Conservation (phyloP, 495 filamentous ascomycete species). For the Zalerion maritima region DNA sequence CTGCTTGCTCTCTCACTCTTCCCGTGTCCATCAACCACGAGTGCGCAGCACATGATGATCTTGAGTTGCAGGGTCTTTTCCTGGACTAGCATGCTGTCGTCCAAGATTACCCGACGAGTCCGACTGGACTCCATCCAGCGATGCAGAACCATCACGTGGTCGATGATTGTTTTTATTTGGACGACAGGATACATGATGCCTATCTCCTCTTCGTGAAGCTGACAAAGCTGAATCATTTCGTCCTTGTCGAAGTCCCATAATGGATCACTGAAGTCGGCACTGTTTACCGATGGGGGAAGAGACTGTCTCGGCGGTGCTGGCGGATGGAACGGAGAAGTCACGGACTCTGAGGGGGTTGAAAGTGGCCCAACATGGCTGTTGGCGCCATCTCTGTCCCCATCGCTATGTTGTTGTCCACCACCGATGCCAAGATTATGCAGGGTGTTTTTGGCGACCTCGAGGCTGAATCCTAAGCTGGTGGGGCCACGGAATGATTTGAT, state of each 20-base stretch:
- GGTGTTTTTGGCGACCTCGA: slow-evolving; percentile 76
- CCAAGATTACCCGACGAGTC: slow-evolving; percentile 33
- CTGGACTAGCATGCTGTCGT: no score
- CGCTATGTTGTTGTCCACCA: slow-evolving; percentile 41
- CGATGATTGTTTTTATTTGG: slow-evolving; percentile 49
- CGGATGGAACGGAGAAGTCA: slow-evolving; percentile 20
- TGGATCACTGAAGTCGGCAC: slow-evolving; percentile 35
- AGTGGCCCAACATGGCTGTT: slow-evolving; percentile 44
- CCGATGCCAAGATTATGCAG: slow-evolving; percentile 87
- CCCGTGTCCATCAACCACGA: slow-evolving; percentile 60
- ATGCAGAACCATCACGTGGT: slow-evolving; percentile 49
- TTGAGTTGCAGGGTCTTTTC: slow-evolving; percentile 61
- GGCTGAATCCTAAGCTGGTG: slow-evolving; percentile 71
- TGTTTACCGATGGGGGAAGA: neutral
- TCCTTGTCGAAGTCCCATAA: slow-evolving; percentile 59
- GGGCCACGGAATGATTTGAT: slow-evolving; percentile 59
- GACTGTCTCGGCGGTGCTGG: slow-evolving; percentile 28
- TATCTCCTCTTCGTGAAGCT: slow-evolving; percentile 69
- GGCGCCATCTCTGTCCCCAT: slow-evolving; percentile 32
- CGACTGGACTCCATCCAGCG: slow-evolving; percentile 45
- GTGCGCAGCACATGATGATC: slow-evolving; percentile 59
- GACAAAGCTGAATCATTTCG: slow-evolving; percentile 56
- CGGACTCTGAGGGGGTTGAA: slow-evolving; percentile 35
- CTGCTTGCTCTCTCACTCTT: slow-evolving; percentile 56
- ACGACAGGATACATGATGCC: slow-evolving; percentile 77